Conservation (phyloP, 2,329 filamentous ascomycete genomes). For the Chrysoporthe deuterocubensis region DNA sequence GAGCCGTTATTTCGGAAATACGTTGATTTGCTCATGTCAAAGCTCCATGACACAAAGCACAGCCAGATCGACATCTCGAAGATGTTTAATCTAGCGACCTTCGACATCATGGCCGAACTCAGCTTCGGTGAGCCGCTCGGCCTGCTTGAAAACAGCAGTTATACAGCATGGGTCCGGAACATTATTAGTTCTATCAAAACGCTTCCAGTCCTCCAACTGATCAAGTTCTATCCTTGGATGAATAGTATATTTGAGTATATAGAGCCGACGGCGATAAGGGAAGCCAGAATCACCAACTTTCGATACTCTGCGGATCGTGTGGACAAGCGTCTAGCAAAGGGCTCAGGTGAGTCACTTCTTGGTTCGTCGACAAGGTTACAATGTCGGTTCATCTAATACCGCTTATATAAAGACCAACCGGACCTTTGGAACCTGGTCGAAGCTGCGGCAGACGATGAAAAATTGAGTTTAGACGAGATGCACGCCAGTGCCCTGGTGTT, state of each 20-base stretch:
- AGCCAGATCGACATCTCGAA: slow-evolving; percentile 29
- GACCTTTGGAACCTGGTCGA: slow-evolving; percentile 16
- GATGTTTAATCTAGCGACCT: slow-evolving; percentile 37
- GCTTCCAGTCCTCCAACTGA: slow-evolving; percentile 17
- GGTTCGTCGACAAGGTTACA: no score
- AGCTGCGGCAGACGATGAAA: background rate
- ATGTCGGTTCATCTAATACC: background rate
- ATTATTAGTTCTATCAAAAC: slow-evolving; percentile 33
- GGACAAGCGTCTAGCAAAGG: slow-evolving; percentile 11
- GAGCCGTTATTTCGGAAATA: slow-evolving; percentile 32
- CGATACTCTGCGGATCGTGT: slow-evolving; percentile 16
- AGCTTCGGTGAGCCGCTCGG: slow-evolving; percentile 48
- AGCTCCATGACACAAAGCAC: slow-evolving; percentile 25
- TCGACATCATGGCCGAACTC: slow-evolving; percentile 48
- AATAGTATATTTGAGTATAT: slow-evolving; percentile 1
- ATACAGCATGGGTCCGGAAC: slow-evolving; percentile 36
- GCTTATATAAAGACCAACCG: slow-evolving; percentile 3
- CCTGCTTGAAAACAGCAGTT: slow-evolving; percentile 36
- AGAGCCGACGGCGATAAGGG: slow-evolving; percentile 2
- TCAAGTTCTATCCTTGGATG: slow-evolving; percentile 11
- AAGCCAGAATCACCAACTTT: slow-evolving; percentile 5
- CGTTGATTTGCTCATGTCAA: slow-evolving; percentile 29
- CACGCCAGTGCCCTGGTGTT: slow-evolving; percentile 6
- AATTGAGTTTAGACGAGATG: slow-evolving; percentile 13
- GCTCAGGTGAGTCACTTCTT: slow-evolving; percentile 5